Evolutionary conservation across 176 grass and related monocot genomes (phyloP).

Genomic region (Cymbopogon citratus): DNA sequence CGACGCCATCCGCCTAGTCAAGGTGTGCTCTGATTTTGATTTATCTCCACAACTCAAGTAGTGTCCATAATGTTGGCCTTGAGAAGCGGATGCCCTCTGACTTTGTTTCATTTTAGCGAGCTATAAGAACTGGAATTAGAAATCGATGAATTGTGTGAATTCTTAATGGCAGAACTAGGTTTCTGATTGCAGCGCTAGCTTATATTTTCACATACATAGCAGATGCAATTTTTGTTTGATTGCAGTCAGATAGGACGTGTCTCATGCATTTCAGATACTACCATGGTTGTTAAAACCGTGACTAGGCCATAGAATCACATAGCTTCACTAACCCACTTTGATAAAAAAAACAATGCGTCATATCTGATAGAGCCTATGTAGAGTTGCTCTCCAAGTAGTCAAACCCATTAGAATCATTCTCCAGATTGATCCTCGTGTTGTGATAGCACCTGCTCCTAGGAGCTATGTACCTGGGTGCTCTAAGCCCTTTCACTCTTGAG

Average conservation of each 20-base stretch:
- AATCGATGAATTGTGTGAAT: background rate
- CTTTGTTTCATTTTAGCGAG: background rate
- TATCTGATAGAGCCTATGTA: background rate
- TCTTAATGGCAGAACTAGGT: background rate
- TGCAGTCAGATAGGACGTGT: background rate
- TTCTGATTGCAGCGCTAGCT: background rate
- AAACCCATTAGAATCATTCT: background rate
- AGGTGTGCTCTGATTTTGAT: constrained; percentile 44
- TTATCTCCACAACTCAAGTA: background rate
- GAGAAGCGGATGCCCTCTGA: background rate
- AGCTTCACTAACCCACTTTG: background rate
- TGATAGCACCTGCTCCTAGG: background rate
- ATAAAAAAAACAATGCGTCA: background rate
- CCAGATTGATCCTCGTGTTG: background rate
- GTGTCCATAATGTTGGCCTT: background rate
- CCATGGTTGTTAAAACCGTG: background rate
- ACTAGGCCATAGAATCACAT: background rate
- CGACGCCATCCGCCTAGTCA: constrained; percentile 77
- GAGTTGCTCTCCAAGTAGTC: background rate
- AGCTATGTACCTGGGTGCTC: background rate
- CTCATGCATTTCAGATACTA: background rate
- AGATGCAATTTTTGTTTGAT: background rate
- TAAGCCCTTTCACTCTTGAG: background rate
- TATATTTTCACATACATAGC: background rate
- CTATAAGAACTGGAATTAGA: background rate